Conservation (phyloP, 2,329 filamentous ascomycete species). For the Dactylellina parvicollis region DNA sequence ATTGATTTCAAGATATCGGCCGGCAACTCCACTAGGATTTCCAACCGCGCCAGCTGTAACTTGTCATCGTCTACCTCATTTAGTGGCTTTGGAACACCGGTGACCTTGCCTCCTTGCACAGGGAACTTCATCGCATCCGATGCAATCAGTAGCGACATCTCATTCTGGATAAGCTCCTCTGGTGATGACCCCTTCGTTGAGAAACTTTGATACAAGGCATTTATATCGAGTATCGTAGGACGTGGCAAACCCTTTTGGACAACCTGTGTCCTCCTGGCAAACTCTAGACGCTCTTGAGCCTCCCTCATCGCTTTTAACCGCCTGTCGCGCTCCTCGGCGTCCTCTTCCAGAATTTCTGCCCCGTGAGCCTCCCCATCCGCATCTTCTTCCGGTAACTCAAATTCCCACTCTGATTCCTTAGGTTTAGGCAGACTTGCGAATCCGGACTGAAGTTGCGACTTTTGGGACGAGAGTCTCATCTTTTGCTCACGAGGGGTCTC, state of each 20-base stretch:
- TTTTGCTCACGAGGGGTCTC: slow-evolving; percentile 81
- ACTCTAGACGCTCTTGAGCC: slow-evolving; percentile 75
- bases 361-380: slow-evolving; percentile 38
- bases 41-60: slow-evolving; percentile 78
- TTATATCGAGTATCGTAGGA: slow-evolving; percentile 76
- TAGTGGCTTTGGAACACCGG: slow-evolving; percentile 70
- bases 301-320: slow-evolving; percentile 72
- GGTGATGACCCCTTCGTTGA: slow-evolving; percentile 70
- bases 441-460: slow-evolving; percentile 74
- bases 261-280: slow-evolving; percentile 86
- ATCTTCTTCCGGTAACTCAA: slow-evolving; percentile 70
- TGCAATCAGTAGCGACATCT: slow-evolving; percentile 81
- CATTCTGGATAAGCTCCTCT: slow-evolving; percentile 72
- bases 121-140: slow-evolving; percentile 82
- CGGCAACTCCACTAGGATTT: slow-evolving; percentile 76
- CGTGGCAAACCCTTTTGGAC: slow-evolving; percentile 85
- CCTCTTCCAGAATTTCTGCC: slow-evolving; percentile 63
- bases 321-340: slow-evolving; percentile 78
- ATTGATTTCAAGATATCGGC: slow-evolving; percentile 65
- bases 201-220: slow-evolving; percentile 70
- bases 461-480: slow-evolving; percentile 74
- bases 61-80: slow-evolving; percentile 75
- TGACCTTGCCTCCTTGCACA: slow-evolving; percentile 73
- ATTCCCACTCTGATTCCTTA: slow-evolving; percentile 92
- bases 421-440: slow-evolving; percentile 89